Conservation (phyloP, 495 filamentous ascomycete genomes). For the Viridothelium virens region DNA sequence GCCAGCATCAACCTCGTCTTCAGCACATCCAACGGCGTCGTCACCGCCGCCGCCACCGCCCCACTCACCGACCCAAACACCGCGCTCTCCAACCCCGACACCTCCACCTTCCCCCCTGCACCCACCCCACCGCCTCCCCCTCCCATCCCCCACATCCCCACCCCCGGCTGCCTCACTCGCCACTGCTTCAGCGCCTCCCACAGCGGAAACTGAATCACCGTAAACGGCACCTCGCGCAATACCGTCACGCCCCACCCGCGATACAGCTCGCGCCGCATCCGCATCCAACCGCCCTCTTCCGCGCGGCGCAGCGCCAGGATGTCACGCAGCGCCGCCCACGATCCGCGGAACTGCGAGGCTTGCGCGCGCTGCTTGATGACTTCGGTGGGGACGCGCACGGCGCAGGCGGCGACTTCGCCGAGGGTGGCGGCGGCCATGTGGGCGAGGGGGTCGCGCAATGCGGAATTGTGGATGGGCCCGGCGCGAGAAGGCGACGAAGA, state of each 20-base stretch:
- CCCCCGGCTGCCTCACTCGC: conserved; percentile 30
- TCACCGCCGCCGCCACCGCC: conserved; percentile 77
- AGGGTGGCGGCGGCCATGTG: conserved; percentile 85
- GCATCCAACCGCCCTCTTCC: conserved; percentile 34
- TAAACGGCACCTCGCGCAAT: conserved; percentile 94
- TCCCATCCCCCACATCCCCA: conserved; percentile 14
- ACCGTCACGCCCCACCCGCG: conserved; percentile 86
- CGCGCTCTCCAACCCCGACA: conserved; percentile 70
- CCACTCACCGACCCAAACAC: conserved; percentile 79
- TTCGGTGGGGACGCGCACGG: conserved; percentile 88
- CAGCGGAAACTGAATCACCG: conserved; percentile 90
- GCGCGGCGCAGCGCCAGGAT: conserved; percentile 52
- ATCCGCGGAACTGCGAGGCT: conserved; percentile 62
- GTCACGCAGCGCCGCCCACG: conserved; percentile 52
- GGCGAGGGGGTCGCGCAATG: conserved; percentile 36
- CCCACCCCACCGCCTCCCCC: conserved; percentile 13
- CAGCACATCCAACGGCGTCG: conserved; percentile 90
- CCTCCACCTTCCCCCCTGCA: conserved; percentile 32
- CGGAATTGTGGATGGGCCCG: background rate
- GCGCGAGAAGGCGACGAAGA: background rate
- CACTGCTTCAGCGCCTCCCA: conserved; percentile 85
- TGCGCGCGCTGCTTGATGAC: conserved; percentile 96
- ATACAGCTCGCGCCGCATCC: conserved; percentile 77
- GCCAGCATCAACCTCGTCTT: conserved; percentile 96
- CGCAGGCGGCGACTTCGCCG: conserved; percentile 88